Conservation (phyloP, 2,329 filamentous ascomycete species). For the Botrytis galanthina region DNA sequence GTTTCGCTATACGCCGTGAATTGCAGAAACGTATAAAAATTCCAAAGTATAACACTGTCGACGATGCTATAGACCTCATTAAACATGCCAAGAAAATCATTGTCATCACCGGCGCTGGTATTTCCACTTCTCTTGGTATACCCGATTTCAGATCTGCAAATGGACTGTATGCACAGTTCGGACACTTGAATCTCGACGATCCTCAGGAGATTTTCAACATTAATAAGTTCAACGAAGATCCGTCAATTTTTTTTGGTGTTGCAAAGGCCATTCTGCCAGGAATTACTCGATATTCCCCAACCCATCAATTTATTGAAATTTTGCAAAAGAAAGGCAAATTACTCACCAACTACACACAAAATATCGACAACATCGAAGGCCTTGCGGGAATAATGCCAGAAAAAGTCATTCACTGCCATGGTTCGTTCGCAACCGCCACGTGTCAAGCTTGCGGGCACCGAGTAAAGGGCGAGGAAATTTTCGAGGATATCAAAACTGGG, state of each 20-base stretch:
- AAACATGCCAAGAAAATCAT: constrained; percentile 77
- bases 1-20: constrained; percentile 75
- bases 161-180: constrained; percentile 84
- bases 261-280: constrained; percentile 87
- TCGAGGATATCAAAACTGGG: constrained; percentile 72
- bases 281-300: constrained; percentile 79
- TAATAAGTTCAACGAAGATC: constrained; percentile 78
- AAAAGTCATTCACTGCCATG: constrained; percentile 93
- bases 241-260: constrained; percentile 84
- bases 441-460: constrained; percentile 79
- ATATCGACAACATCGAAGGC: constrained; percentile 94
- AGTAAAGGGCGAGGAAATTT: constrained; percentile 74
- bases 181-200: constrained; percentile 70
- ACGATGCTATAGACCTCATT: constrained; percentile 80
- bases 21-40: constrained; percentile 80
- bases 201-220: constrained; percentile 97
- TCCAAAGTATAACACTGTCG: constrained; percentile 74
- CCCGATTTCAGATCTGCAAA: constrained; percentile 94
- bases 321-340: constrained; percentile 86
- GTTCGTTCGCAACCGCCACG: constrained; percentile 88
- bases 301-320: constrained; percentile 88
- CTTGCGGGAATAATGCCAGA: constrained; percentile 77
- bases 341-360: constrained; percentile 96
- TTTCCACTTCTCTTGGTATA: constrained; percentile 94
- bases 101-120: constrained; percentile 91